Evolutionary conservation across 2,329 filamentous ascomycete genomes (phyloP).

Genomic region (Trichoderma citrinoviride): DNA sequence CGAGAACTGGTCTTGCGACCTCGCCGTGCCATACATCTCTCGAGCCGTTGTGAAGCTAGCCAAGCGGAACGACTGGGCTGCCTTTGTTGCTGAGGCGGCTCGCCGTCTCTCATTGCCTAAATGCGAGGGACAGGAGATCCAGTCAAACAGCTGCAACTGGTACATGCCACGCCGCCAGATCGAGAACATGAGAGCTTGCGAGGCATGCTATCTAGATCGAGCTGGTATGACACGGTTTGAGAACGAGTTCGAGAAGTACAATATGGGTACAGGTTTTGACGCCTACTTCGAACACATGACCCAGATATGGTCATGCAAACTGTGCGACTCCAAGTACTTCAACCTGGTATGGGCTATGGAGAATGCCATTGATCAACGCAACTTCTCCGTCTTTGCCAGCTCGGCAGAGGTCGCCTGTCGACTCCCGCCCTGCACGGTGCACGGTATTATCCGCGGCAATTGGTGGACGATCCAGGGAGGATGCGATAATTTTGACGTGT

Average conservation of each 20-base stretch:
- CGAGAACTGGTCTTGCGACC: constrained; percentile 37
- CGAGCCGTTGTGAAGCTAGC: constrained; percentile 26
- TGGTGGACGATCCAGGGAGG: constrained; percentile 36
- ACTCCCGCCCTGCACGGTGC: constrained; percentile 30
- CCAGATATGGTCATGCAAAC: constrained; percentile 28
- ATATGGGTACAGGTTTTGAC: constrained; percentile 26
- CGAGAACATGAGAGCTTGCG: constrained; percentile 33
- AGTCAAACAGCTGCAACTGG: constrained; percentile 30
- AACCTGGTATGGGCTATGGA: constrained; percentile 30
- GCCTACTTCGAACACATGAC: constrained; percentile 27
- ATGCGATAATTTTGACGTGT: constrained; percentile 30
- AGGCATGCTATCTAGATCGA: constrained; percentile 37
- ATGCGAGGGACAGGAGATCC: constrained; percentile 32
- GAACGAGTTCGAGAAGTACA: constrained; percentile 29
- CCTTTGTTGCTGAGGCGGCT: constrained; percentile 29
- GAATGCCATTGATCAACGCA: constrained; percentile 27
- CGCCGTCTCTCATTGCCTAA: constrained; percentile 28
- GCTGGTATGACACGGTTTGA: constrained; percentile 33
- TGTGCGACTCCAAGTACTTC: constrained; percentile 25
- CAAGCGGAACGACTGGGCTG: constrained; percentile 32
- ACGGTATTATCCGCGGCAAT: constrained; percentile 33
- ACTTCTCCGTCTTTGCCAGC: constrained; percentile 32
- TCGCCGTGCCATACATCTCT: constrained; percentile 30
- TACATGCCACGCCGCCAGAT: constrained; percentile 28
- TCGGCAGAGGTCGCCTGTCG: constrained; percentile 28